A percentile compares a stretch with the other conserved stretches of the same genome.
Evolutionary conservation across 208 protist species (phyloP).

Genomic region (Histomonas meleagridis): DNA sequence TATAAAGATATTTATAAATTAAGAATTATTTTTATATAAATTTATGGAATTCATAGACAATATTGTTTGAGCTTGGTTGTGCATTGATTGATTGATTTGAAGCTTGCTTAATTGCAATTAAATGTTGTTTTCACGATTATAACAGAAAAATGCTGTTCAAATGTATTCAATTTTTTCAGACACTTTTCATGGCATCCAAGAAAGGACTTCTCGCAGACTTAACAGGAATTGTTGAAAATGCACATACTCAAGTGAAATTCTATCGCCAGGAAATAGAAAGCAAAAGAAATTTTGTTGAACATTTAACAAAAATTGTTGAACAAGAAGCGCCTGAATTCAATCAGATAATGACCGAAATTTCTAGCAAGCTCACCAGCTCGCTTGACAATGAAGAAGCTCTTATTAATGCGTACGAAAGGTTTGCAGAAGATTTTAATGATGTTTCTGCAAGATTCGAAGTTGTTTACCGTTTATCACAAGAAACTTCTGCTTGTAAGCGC

Average conservation of each 20-base stretch:
- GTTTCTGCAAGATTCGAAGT: not conserved
- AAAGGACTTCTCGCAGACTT: not conserved
- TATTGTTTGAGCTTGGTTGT: too few relatives aligned
- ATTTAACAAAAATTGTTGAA: not conserved
- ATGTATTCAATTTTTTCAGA: too few relatives aligned
- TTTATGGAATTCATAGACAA: too few relatives aligned
- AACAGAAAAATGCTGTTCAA: too few relatives aligned
- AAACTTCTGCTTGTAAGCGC: not conserved
- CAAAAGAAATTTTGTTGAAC: not conserved
- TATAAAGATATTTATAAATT: too few relatives aligned
- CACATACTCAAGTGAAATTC: not conserved
- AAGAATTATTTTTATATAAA: too few relatives aligned
- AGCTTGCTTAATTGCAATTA: too few relatives aligned
- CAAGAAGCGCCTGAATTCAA: not conserved
- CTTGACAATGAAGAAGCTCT: not conserved
- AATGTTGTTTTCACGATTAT: too few relatives aligned
- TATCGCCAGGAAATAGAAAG: not conserved
- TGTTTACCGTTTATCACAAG: not conserved
- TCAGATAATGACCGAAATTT: not conserved
- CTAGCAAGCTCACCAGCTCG: too few relatives aligned
- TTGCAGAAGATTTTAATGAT: constrained; percentile 15
- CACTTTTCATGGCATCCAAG: too few relatives aligned
- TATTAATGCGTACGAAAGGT: not conserved
- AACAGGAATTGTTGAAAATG: not conserved
- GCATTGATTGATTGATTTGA: too few relatives aligned